phyloP scores from a whole-genome alignment of 1,139 yeast species.

The Yamadazyma trypodendri region DNA sequence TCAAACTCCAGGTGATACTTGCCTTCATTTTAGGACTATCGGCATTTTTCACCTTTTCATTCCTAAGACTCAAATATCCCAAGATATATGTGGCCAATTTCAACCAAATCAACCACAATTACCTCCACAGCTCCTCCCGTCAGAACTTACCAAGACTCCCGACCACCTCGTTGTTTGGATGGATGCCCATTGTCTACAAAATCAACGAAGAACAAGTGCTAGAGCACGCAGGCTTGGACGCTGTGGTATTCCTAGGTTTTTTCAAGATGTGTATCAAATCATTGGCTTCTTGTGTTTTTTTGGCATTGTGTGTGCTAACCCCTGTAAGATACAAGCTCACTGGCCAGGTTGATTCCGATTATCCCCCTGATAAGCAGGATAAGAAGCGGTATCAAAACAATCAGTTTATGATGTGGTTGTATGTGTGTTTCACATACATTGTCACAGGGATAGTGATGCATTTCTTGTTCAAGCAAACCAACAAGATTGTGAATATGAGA shows the following conservation, averaged over 20 bases:
- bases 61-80: conserved; percentile 66
- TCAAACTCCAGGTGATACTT: conserved; percentile 54
- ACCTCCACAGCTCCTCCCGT: conserved; percentile 44
- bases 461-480: conserved; percentile 37
- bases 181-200: conserved; percentile 67
- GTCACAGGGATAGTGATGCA: conserved; percentile 37
- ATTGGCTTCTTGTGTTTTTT: conserved; percentile 53
- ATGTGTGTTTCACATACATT: conserved; percentile 42
- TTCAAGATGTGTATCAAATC: conserved; percentile 74
- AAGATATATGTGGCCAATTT: conserved; percentile 65
- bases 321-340: conserved; percentile 73
- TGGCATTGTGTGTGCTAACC: conserved; percentile 66
- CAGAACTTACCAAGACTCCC: conserved; percentile 40
- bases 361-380: conserved; percentile 45
- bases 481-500: conserved; percentile 37
- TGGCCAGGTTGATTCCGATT: conserved; percentile 59
- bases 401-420: conserved; percentile 37
- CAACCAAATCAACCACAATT: conserved; percentile 40
- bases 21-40: conserved; percentile 63
- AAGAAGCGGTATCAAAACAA: conserved; percentile 12
- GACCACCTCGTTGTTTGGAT: conserved; percentile 59
- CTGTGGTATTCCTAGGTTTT: conserved; percentile 80
- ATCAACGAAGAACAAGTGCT: conserved; percentile 75
- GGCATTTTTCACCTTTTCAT: conserved; percentile 64
- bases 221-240: conserved; percentile 91